Evolutionary conservation across 2,329 filamentous ascomycete genomes (phyloP).

Genomic region (Trichoderma gracile): DNA sequence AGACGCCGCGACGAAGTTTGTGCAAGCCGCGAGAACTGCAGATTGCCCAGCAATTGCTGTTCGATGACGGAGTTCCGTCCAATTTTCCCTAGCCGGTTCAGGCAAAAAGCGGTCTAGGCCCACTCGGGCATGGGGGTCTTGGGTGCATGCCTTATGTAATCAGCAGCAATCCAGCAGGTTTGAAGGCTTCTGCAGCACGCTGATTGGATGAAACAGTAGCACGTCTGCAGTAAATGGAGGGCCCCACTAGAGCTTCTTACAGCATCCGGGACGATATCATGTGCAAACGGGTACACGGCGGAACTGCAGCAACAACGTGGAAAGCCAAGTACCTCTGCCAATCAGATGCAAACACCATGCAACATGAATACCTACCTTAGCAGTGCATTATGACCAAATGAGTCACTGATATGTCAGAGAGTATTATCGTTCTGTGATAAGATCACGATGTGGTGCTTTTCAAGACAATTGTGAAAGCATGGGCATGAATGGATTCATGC

Average conservation of each 20-base stretch:
- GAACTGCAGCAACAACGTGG: background rate
- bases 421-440: too few species aligned
- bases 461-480: too few species aligned
- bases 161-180: background rate
- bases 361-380: too few species aligned
- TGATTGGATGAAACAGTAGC: background rate
- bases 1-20: background rate
- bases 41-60: conserved; percentile 18
- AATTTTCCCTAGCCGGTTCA: conserved; percentile 13
- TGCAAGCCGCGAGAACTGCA: background rate
- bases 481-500: too few species aligned
- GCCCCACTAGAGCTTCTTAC: conserved; percentile 14
- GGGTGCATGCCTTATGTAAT: background rate
- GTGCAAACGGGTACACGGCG: background rate
- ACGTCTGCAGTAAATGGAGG: too few species aligned
- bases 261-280: background rate
- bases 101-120: conserved; percentile 12
- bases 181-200: background rate
- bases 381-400: too few species aligned
- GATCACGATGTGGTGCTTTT: too few species aligned
- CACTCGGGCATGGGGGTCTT: background rate
- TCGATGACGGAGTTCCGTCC: conserved; percentile 23
- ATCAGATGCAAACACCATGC: background rate
- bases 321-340: background rate
- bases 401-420: too few species aligned